Percentiles rank a stretch among this genome's conserved stretches.
phyloP scores from a whole-genome alignment of 75 land plant species.

The Sequoia sempervirens region DNA sequence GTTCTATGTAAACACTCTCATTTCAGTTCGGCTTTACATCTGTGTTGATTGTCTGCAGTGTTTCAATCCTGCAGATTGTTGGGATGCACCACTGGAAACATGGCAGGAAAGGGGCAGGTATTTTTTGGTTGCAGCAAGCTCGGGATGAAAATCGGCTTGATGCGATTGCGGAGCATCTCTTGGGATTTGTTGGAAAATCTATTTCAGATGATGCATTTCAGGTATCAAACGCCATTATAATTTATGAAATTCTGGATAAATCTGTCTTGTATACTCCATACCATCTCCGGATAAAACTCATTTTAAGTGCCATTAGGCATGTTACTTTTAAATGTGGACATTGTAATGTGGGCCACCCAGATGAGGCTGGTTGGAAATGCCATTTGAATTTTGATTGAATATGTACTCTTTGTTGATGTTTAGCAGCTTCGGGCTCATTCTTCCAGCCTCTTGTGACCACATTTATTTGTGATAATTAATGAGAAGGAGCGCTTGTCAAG shows the following conservation, averaged over 20 bases:
- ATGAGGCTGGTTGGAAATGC: neutral
- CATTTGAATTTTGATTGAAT: neutral
- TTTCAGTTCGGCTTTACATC: neutral
- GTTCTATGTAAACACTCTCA: neutral
- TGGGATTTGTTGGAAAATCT: constrained; percentile 73
- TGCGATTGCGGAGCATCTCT: constrained; percentile 71
- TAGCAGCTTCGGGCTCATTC: no score
- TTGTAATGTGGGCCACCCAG: neutral
- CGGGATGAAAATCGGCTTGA: constrained; percentile 70
- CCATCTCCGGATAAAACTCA: neutral
- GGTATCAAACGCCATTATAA: constrained; percentile 29
- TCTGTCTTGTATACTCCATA: neutral
- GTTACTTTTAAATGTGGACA: neutral
- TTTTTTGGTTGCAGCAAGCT: constrained; percentile 88
- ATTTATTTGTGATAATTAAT: no score
- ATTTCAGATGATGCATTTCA: constrained; percentile 64
- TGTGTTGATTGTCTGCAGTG: neutral
- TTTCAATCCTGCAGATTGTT: constrained; percentile 48
- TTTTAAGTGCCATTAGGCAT: neutral
- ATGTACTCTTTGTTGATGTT: no score
- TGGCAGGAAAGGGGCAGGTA: constrained; percentile 84
- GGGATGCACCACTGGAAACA: constrained; percentile 95
- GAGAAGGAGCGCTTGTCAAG: no score
- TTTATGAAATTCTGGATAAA: neutral
- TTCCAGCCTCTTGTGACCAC: no score